Evolutionary conservation across 305 asterid species (phyloP), one percentile per base, ranked within the genome.

Genomic region (Coffea humblotiana): DNA sequence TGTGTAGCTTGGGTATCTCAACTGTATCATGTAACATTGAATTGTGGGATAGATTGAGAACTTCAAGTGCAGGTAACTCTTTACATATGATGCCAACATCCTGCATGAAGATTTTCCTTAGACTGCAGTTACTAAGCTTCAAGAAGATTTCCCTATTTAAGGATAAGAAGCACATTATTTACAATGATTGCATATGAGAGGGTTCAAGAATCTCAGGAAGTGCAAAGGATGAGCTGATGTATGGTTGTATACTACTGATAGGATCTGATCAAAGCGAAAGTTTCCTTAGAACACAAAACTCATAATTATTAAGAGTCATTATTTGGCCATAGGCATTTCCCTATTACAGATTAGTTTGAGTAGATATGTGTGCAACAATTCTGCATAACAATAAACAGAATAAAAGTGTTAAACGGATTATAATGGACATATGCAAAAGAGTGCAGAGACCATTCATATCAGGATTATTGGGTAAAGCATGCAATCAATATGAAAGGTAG

Each of bases 41-140:
- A 88, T 91, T 92, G 84, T 84, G 69, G 82, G 99, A 94, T 72
- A 96, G 79, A 87, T 94, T 94, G 74, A 94, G 92, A 82, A 87
- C 86, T 76, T 87, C 87, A 79, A 96, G 97, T 84, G 91, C 84
- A 63, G 92, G 91, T 87, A 96, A 86, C 76, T 85, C 91, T 84
- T 90, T 83, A 72, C 97, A 89, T 80, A 96, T 89, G 75, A 80
- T 78, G 85, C 91, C 92, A 83, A 94, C 83, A 86, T 92, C 98
- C 99, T 96, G 90, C 85, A 77, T 78, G 49, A 65, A 79, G 71
- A 32, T 72, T 29, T 67, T 51, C 78, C 56, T 43, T 72, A 67
- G 37, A 72, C 65, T 72, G 68, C 52, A 37, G 60, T 65, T 65
- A 79, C 65, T 49, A 76, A 79, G 79, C 56, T 52, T 72, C 29